These are phyloP conservation scores for Melampsora abietis-canadensis DNA, from an alignment of 1,284 basidiomycete genomes.

Conservation along the genomic window DNA sequence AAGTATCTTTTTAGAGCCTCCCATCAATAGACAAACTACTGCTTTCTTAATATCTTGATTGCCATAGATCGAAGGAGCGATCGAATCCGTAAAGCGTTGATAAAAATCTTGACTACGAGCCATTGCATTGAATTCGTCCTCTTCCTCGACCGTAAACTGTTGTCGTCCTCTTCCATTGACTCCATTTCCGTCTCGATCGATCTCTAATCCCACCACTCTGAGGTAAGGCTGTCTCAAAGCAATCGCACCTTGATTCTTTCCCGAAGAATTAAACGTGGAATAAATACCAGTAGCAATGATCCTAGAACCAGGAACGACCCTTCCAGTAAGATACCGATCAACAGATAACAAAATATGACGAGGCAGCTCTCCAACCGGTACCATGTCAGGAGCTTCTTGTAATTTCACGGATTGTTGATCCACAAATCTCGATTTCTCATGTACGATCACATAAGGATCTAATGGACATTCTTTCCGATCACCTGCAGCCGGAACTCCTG, in stretches of 20 bases:
- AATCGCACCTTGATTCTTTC: slow-evolving; percentile 59
- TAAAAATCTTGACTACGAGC: slow-evolving; percentile 85
- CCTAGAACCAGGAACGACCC: slow-evolving; percentile 88
- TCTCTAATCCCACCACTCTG: slow-evolving; percentile 84
- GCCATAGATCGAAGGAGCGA: slow-evolving; percentile 95
- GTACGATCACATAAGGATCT: slow-evolving; percentile 93
- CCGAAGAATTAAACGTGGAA: slow-evolving; percentile 75
- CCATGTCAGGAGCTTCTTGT: slow-evolving; percentile 99
- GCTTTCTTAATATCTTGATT: slow-evolving; percentile 99
- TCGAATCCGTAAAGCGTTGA: slow-evolving; percentile 87
- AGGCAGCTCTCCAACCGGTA: slow-evolving; percentile 95
- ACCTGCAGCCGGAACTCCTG: slow-evolving; percentile 67
- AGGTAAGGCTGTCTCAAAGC: slow-evolving; percentile 93
- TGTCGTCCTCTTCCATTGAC: slow-evolving; percentile 64
- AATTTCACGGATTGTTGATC: slow-evolving; percentile 96
- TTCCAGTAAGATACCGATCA: slow-evolving; percentile 79
- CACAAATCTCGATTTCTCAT: slow-evolving; percentile 89
- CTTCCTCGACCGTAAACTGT: slow-evolving; percentile 88
- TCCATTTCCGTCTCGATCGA: slow-evolving; percentile 62
- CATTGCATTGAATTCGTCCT: slow-evolving; percentile 88
- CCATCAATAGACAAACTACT: slow-evolving; percentile 88
- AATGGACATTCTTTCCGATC: slow-evolving; percentile 88
- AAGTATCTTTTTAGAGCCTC: slow-evolving; percentile 95
- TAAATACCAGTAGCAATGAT: slow-evolving; percentile 95
- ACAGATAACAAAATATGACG: slow-evolving; percentile 89